Conservation (phyloP, 2,329 filamentous ascomycete genomes). For the Apiospora pterosperma region DNA sequence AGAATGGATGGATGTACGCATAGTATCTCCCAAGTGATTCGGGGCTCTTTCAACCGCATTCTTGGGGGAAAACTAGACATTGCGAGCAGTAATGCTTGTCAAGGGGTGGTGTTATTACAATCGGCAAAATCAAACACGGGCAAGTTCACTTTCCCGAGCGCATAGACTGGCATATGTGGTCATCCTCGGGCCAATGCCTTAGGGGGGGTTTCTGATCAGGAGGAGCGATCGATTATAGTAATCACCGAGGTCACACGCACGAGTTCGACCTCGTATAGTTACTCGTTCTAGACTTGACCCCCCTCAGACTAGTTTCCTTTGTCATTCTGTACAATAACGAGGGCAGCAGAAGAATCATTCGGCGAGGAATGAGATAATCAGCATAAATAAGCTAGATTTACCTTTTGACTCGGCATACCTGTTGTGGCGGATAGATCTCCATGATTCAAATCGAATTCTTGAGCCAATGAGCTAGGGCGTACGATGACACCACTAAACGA, state of each 20-base stretch:
- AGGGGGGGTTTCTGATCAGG: background rate
- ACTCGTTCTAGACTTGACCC: background rate
- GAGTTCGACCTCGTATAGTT: conserved; percentile 2
- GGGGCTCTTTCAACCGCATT: background rate
- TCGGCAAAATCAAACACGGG: background rate
- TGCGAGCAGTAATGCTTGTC: background rate
- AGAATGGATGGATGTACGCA: background rate
- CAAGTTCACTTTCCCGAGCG: background rate
- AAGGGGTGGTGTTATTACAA: background rate
- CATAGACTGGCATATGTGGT: conserved; percentile 4
- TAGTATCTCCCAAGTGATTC: background rate
- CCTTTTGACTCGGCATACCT: background rate
- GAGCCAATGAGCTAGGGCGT: background rate
- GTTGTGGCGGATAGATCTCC: background rate
- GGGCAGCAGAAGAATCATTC: conserved; percentile 3
- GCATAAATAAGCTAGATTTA: background rate
- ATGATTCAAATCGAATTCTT: background rate
- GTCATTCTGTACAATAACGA: conserved; percentile 10
- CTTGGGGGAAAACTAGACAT: conserved; percentile 1
- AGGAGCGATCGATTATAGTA: background rate
- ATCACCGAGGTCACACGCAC: background rate
- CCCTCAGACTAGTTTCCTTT: conserved; percentile 8
- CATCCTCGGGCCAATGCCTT: background rate
- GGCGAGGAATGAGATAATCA: conserved; percentile 8
- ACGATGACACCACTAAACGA: too few species aligned